phyloP scores from a whole-genome alignment of 768 basidiomycete genomes.

The Saitozyma podzolica region DNA sequence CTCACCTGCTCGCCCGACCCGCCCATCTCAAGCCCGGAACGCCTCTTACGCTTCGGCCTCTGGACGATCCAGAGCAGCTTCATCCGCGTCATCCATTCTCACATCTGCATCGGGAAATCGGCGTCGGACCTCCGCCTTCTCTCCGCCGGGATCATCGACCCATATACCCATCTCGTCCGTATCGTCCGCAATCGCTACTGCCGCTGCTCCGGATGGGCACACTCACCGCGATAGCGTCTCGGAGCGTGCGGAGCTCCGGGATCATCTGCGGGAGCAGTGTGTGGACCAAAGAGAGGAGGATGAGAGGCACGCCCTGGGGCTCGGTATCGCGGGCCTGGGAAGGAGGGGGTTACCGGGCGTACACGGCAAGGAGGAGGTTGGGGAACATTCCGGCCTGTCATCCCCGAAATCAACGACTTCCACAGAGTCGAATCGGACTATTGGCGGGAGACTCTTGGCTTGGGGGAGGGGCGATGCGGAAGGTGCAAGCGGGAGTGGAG shows the following conservation, averaged over 20 bases:
- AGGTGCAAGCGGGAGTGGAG: constrained; percentile 9
- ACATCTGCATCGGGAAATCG: constrained; percentile 13
- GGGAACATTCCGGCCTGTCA: constrained; percentile 17
- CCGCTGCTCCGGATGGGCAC: constrained; percentile 9
- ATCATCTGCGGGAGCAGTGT: constrained; percentile 33
- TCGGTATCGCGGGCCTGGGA: constrained; percentile 34
- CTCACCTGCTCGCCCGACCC: not conserved
- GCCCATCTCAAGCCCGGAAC: not conserved
- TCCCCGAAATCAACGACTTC: constrained; percentile 29
- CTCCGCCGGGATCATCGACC: constrained; percentile 29
- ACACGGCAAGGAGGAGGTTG: constrained; percentile 34
- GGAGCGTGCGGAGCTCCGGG: constrained; percentile 19
- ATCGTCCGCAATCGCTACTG: constrained; percentile 24
- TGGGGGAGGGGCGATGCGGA: constrained; percentile 22
- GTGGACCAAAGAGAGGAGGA: constrained; percentile 4
- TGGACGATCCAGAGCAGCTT: constrained; percentile 27
- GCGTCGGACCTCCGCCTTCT: constrained; percentile 32
- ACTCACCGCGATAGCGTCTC: constrained; percentile 10
- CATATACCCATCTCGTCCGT: constrained; percentile 19
- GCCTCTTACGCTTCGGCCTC: constrained; percentile 11
- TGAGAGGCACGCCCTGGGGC: constrained; percentile 19
- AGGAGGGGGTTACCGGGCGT: constrained; percentile 30
- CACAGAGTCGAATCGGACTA: constrained; percentile 10
- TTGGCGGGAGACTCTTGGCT: constrained; percentile 14
- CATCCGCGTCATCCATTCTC: constrained; percentile 34